Conservation (phyloP, 2,329 filamentous ascomycete species). For the Colletotrichum simmondsii region DNA sequence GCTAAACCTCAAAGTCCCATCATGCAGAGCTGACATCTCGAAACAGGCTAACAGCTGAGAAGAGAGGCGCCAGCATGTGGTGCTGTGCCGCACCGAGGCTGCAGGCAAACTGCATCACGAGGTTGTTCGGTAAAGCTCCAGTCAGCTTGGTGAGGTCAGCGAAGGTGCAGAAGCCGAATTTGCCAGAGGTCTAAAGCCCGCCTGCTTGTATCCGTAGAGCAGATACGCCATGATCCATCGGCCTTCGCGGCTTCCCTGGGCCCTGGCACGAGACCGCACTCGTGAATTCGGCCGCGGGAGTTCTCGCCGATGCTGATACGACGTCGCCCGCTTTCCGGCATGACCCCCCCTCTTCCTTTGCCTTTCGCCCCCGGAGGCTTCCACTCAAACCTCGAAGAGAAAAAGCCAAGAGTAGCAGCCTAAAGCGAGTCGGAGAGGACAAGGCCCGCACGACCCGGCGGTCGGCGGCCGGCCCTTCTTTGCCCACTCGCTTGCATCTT, state of each 20-base stretch:
- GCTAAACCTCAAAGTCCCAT: neutral
- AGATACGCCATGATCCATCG: neutral
- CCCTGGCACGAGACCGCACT: neutral
- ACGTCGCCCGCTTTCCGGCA: slow-evolving; percentile 20
- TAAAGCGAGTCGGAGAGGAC: slow-evolving; percentile 10
- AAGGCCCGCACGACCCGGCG: neutral
- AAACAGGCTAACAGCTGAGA: slow-evolving; percentile 2
- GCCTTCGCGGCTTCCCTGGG: neutral
- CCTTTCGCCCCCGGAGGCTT: neutral
- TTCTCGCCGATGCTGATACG: slow-evolving; percentile 24
- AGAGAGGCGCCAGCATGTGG: neutral
- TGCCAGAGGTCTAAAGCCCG: neutral
- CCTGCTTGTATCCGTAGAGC: neutral
- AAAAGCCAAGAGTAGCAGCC: neutral
- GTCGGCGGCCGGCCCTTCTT: neutral
- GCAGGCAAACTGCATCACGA: neutral
- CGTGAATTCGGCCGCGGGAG: neutral
- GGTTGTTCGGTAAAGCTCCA: neutral
- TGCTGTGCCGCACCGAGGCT: neutral
- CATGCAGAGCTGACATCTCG: neutral
- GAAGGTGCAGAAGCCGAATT: neutral
- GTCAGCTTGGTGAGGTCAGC: neutral
- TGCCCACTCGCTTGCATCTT: slow-evolving; percentile 4
- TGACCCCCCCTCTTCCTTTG: neutral
- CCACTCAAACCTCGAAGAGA: neutral